Base-by-base conservation (phyloP, 2,329 filamentous ascomycete genomes). In the Drechmeria coniospora region DNA sequence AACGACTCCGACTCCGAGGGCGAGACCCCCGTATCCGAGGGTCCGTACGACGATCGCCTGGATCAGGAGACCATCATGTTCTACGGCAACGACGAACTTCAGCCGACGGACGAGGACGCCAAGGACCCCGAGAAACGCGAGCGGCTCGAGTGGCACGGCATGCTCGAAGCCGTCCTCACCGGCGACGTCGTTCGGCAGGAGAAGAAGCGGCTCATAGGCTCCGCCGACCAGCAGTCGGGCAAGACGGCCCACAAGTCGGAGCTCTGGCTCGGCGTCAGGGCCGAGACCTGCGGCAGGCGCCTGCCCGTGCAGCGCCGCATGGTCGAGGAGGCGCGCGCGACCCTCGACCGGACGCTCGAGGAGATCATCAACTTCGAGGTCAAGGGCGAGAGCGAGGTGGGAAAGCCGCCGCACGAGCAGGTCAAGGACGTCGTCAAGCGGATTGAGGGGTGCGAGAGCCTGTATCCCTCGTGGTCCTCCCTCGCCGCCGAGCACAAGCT, bases 161-260 rank as follows among this genome's bases (percentile, higher is more conserved):
- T 98, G 90, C 59, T 98, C 31, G 82, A 87, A 33, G 92, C 87
- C 10, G 90, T 98, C 4, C 59, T 98, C 39, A 94, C 86, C 1
- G 90, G 90, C 38, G 90, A 98, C 50, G 90, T 98, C 7, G 87
- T 98, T 32, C 82, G 83, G 44, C 90, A 98, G 53, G 90, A 98
- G 57, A 98, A 98, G 64, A 92, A 93, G 53, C 74, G 90, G 24
- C 55, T 98, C 44, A 90, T 92, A 39, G 86, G 83, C 25, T 77
- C 81, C 4, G 62, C 65, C 9, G 72, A 76, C 29, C 62, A 65
- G 39, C 58, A 66, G 34, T 49, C 57, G 7, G 65, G 63, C 30
- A 68, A 68, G 37, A 63, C 68, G 26, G 79, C 82, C 25, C 73
- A 84, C 37, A 79, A 79, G 44, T 70, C 72, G 18, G 79, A 81